Evolutionary conservation across 83 land plant species (phyloP), one percentile per base, ranked within the genome.

Genomic region (Picea abies): DNA sequence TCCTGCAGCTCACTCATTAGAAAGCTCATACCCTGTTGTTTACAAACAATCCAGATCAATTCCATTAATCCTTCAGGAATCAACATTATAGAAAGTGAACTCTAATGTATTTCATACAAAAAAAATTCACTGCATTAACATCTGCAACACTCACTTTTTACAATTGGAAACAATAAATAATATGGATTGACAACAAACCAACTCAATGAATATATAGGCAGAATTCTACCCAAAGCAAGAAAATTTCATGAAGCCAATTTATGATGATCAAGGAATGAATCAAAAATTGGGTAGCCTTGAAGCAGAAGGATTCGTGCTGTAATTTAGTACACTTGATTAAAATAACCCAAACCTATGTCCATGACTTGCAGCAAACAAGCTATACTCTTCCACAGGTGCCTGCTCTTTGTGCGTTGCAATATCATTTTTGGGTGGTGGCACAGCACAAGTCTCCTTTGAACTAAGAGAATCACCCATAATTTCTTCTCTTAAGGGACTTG

Each of bases 281-380:
- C 41, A 26, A 78, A 78, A 78, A 58, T 78, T 26, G 49, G 61
- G 26, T 41, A 32, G 56, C 77, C 39, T 52, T 41, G 58, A 73
- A 41, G 56, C 77, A 73, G 77, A 58, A 77, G 79, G 47, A 60
- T 23, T 60, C 58, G 35, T 78, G 80, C 60, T 78, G 80, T 78
- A 78, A 52, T 78, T 78, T 60, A 29, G 63, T 78, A 60, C 80
- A 60, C 80, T 78, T 29, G 15, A 68, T 88, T 80, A 88, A 85
- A 88, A 90, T 73, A 93, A 88, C 16, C 91, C 85, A 86, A 90
- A 89, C 84, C 76, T 70, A 60, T 84, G 77, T 22, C 92, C 90
- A 76, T 83, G 87, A 77, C 87, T 84, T 25, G 85, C 84, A 60
- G 89, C 84, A 89, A 93, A 93, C 84, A 93, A 84, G 82, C 86